Conservation (phyloP, 257 asterid genomes). For the Salvia rosmarinus region DNA sequence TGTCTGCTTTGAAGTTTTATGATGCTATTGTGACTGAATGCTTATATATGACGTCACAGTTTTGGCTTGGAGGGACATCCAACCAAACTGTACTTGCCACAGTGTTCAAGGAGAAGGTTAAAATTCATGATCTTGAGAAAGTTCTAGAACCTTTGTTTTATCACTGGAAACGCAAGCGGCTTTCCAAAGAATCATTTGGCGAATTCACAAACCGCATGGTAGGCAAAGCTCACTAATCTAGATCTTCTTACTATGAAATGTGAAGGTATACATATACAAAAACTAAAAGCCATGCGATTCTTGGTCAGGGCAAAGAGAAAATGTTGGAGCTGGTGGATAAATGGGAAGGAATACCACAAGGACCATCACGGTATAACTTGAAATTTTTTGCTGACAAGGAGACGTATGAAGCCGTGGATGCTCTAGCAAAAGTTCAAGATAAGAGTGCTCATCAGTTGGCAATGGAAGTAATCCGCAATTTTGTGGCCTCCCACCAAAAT, state of each 20-base stretch:
- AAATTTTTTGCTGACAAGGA: slow-evolving; percentile 78
- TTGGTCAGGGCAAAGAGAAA: slow-evolving; percentile 75
- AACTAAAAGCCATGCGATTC: slow-evolving; percentile 1
- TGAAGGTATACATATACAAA: background rate
- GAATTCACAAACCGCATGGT: slow-evolving; percentile 88
- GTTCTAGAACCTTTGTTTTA: slow-evolving; percentile 90
- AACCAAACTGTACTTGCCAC: slow-evolving; percentile 80
- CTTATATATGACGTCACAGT: slow-evolving; percentile 39
- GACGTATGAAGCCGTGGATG: slow-evolving; percentile 65
- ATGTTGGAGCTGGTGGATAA: slow-evolving; percentile 72
- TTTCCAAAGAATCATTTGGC: slow-evolving; percentile 82
- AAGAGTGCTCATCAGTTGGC: slow-evolving; percentile 87
- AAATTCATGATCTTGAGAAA: slow-evolving; percentile 87
- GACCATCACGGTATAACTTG: slow-evolving; percentile 63
- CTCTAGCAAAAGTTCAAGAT: slow-evolving; percentile 57
- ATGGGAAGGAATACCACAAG: slow-evolving; percentile 78
- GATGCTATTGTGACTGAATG: slow-evolving; percentile 10
- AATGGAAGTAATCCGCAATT: slow-evolving; percentile 77
- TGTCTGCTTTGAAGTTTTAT: background rate
- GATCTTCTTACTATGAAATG: background rate
- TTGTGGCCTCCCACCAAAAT: slow-evolving; percentile 69
- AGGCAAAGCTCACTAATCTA: slow-evolving; percentile 25
- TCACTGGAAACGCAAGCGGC: slow-evolving; percentile 84
- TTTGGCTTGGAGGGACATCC: slow-evolving; percentile 96
- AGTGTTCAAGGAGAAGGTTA: slow-evolving; percentile 81